A percentile compares a stretch with the other conserved stretches of the same genome.
Conservation (phyloP, 2,329 filamentous ascomycete genomes). For the Clonostachys byssicola region DNA sequence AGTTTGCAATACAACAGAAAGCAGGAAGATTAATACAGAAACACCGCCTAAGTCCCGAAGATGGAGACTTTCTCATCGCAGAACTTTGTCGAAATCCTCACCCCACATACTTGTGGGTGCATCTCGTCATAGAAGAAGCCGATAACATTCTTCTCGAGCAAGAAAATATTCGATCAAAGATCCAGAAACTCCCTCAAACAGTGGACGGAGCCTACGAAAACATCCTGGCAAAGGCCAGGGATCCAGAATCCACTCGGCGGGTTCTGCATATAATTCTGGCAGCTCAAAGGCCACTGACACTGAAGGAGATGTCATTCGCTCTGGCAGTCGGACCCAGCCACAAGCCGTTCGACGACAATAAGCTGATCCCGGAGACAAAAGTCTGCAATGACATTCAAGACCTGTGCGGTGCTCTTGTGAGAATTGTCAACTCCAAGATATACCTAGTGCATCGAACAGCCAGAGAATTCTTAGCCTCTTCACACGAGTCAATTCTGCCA, state of each 20-base stretch:
- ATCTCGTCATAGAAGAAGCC: slow-evolving; percentile 3
- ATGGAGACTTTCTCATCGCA: not conserved
- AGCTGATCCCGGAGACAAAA: not conserved
- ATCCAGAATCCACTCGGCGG: not conserved
- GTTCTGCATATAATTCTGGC: slow-evolving; percentile 8
- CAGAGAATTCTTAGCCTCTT: slow-evolving; percentile 10
- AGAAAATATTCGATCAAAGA: slow-evolving; percentile 1
- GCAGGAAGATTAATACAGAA: not conserved
- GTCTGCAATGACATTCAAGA: not conserved
- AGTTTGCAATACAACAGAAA: slow-evolving; percentile 3
- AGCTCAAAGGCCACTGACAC: slow-evolving; percentile 4
- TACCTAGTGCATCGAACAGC: slow-evolving; percentile 15
- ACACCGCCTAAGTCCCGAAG: not conserved
- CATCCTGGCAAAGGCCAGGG: not conserved
- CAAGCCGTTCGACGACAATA: not conserved
- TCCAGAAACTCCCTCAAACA: slow-evolving; percentile 3
- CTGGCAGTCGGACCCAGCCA: not conserved
- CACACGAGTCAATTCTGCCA: not conserved
- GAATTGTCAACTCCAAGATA: slow-evolving; percentile 7
- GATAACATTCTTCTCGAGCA: slow-evolving; percentile 1
- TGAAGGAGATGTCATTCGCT: slow-evolving; percentile 3
- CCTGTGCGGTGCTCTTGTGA: slow-evolving; percentile 4
- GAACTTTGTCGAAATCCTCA: slow-evolving; percentile 1
- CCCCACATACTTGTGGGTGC: slow-evolving; percentile 7
- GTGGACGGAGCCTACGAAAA: slow-evolving; percentile 5